Evolutionary conservation across 331 rosid species (phyloP).

Genomic region (Rosa hybrid): DNA sequence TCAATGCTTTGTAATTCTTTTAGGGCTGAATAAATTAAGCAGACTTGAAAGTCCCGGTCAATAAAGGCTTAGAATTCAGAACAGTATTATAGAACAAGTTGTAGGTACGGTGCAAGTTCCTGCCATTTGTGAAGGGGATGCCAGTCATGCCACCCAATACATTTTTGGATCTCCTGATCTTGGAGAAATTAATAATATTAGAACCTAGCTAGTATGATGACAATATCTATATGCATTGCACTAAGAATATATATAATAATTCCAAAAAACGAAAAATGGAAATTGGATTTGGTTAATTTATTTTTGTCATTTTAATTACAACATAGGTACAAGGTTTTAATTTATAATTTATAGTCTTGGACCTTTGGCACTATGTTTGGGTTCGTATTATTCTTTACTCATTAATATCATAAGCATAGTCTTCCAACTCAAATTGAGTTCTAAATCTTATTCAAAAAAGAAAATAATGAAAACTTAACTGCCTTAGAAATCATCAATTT

Average conservation of each 20-base stretch:
- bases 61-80: neutral
- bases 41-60: constrained; percentile 7
- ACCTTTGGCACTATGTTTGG: no score
- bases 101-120: neutral
- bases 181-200: neutral
- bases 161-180: neutral
- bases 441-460: no score
- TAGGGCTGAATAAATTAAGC: neutral
- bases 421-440: no score
- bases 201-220: neutral
- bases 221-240: neutral
- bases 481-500: no score
- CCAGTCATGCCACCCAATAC: neutral
- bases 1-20: neutral
- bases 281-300: neutral
- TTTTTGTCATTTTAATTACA: no score
- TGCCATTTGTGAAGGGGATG: neutral
- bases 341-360: no score
- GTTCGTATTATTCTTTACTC: no score
- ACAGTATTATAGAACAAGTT: neutral
- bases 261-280: neutral
- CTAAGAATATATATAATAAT: neutral
- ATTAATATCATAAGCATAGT: no score
- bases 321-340: no score
- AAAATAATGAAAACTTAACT: no score